phyloP scores from a whole-genome alignment of 139 green algal species.

The Chlorella sp. region DNA sequence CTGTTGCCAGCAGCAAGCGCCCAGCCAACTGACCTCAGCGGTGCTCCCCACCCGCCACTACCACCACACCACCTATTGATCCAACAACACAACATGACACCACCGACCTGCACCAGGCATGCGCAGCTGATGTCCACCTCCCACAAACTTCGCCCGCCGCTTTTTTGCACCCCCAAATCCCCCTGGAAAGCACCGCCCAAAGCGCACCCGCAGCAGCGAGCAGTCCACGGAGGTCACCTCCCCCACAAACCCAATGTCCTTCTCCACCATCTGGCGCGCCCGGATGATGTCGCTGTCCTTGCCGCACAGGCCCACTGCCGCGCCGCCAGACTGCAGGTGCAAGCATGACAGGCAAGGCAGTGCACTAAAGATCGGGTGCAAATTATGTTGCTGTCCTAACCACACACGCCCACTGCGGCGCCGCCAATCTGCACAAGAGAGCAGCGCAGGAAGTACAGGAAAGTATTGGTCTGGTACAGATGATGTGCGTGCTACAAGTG shows the following conservation, averaged over 20 bases:
- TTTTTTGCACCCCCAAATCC: background rate
- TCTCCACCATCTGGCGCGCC: constrained; percentile 90
- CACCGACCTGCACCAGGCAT: no score
- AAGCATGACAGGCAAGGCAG: background rate
- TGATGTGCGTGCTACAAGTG: no score
- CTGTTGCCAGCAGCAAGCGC: background rate
- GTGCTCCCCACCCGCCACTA: background rate
- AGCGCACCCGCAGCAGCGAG: constrained; percentile 32
- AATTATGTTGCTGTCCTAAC: background rate
- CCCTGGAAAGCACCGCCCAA: background rate
- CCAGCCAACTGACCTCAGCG: background rate
- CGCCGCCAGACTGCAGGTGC: constrained; percentile 69
- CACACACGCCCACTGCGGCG: no score
- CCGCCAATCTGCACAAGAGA: no score
- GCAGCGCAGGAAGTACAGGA: no score
- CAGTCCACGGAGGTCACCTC: constrained; percentile 91
- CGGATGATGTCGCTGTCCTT: constrained; percentile 93
- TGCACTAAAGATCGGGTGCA: background rate
- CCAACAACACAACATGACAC: no score
- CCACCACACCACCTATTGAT: no score
- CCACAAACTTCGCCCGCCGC: background rate
- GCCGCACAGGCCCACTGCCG: constrained; percentile 95
- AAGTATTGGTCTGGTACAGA: no score
- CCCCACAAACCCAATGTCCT: constrained; percentile 94
- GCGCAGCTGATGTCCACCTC: background rate